Evolutionary conservation across 192 early-diverging fungal genomes (phyloP).

Genomic region (Gonapodya sp.): DNA sequence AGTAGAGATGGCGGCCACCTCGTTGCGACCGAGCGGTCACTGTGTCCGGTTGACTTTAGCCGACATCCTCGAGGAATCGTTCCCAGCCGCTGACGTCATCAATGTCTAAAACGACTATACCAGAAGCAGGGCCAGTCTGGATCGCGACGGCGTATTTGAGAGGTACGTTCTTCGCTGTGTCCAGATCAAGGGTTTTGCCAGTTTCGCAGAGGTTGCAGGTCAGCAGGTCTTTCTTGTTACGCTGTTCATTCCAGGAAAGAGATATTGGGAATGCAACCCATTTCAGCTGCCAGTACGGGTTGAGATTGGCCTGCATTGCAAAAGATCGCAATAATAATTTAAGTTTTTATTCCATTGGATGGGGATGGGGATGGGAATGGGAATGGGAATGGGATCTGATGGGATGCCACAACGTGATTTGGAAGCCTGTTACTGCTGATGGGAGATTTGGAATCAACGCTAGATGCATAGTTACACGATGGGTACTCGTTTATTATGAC

Average conservation of each 20-base stretch:
- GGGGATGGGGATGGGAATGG: too few species aligned
- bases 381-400: too few species aligned
- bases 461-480: too few species aligned
- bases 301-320: not conserved
- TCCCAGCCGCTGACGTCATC: not conserved
- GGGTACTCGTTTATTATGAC: too few species aligned
- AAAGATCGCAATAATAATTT: too few species aligned
- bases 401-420: too few species aligned
- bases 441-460: too few species aligned
- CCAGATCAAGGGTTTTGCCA: not conserved
- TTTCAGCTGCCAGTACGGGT: not conserved
- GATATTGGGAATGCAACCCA: not conserved
- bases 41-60: not conserved
- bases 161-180: not conserved
- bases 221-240: not conserved
- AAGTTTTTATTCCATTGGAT: too few species aligned
- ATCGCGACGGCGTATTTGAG: not conserved
- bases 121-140: not conserved
- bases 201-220: not conserved
- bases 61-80: not conserved
- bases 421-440: too few species aligned
- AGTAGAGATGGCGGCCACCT: not conserved
- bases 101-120: not conserved
- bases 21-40: not conserved
- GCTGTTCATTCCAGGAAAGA: not conserved